phyloP scores from a whole-genome alignment of 768 basidiomycete species.

The Pleurotus salmoneostramineus region DNA sequence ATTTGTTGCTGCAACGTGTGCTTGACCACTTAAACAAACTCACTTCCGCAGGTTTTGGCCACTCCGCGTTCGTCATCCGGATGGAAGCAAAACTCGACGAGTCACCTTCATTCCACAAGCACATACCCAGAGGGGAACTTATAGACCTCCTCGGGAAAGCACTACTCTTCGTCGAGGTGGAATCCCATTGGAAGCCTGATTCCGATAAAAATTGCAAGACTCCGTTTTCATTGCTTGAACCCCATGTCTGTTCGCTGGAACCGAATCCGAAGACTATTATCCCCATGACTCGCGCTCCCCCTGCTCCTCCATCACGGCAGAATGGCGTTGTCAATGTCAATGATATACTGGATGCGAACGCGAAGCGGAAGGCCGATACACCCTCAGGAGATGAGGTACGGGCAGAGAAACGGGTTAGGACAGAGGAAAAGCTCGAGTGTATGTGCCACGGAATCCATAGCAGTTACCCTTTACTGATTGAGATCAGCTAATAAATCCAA shows the following conservation, averaged over 20 bases:
- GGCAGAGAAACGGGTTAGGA: slow-evolving; percentile 61
- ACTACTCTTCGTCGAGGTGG: slow-evolving; percentile 77
- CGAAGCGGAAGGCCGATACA: slow-evolving; percentile 51
- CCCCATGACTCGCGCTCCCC: slow-evolving; percentile 12
- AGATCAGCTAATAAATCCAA: slow-evolving; percentile 19
- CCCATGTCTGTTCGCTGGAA: slow-evolving; percentile 64
- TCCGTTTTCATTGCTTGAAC: slow-evolving; percentile 71
- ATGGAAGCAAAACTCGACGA: slow-evolving; percentile 70
- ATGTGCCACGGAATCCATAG: background rate
- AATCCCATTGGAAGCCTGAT: slow-evolving; percentile 75
- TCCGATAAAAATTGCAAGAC: slow-evolving; percentile 64
- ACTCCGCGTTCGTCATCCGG: slow-evolving; percentile 78
- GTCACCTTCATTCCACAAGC: slow-evolving; percentile 64
- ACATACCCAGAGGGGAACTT: slow-evolving; percentile 78
- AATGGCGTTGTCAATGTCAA: slow-evolving; percentile 1
- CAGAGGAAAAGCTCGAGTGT: slow-evolving; percentile 23
- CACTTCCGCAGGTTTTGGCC: slow-evolving; percentile 58
- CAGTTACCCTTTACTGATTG: background rate
- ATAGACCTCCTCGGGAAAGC: slow-evolving; percentile 79
- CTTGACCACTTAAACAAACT: slow-evolving; percentile 10
- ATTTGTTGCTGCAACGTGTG: slow-evolving; percentile 9
- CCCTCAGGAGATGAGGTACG: slow-evolving; percentile 44
- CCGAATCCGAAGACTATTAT: slow-evolving; percentile 16
- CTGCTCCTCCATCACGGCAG: slow-evolving; percentile 15
- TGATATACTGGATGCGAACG: slow-evolving; percentile 6